Evolutionary conservation across 495 filamentous ascomycete genomes (phyloP).

Genomic region (Aspergillus coremiiformis): DNA sequence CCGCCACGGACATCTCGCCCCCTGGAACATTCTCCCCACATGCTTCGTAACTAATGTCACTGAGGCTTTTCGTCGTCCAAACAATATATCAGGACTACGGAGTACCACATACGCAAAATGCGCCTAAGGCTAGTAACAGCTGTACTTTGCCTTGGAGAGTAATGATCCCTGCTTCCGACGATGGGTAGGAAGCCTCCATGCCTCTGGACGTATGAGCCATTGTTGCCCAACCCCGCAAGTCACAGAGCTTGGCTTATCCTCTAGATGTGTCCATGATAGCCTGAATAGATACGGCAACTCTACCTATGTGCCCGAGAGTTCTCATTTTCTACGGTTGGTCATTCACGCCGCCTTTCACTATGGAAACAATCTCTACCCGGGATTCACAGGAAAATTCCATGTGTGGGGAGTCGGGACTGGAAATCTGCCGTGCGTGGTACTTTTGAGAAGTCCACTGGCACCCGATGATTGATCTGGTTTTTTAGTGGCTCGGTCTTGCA

Average conservation of each 20-base stretch:
- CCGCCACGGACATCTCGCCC: conserved; percentile 6
- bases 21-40: conserved; percentile 8
- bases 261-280: neutral
- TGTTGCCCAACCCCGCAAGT: conserved; percentile 16
- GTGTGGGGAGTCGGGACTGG: neutral
- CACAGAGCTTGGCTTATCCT: neutral
- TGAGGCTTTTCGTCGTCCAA: neutral
- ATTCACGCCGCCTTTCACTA: neutral
- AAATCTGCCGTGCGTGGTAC: neutral
- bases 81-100: neutral
- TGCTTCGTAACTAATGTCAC: neutral
- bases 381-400: neutral
- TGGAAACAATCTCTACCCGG: neutral
- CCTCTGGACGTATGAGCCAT: neutral
- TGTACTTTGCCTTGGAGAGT: neutral
- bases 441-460: neutral
- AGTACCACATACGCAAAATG: neutral
- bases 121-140: neutral
- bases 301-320: neutral
- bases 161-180: neutral
- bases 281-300: neutral
- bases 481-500: neutral
- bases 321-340: neutral
- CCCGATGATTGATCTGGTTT: neutral
- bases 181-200: neutral